These are phyloP conservation scores for Picochlorum sp. DNA, from an alignment of 139 green algal genomes.

Conservation along the genomic window DNA sequence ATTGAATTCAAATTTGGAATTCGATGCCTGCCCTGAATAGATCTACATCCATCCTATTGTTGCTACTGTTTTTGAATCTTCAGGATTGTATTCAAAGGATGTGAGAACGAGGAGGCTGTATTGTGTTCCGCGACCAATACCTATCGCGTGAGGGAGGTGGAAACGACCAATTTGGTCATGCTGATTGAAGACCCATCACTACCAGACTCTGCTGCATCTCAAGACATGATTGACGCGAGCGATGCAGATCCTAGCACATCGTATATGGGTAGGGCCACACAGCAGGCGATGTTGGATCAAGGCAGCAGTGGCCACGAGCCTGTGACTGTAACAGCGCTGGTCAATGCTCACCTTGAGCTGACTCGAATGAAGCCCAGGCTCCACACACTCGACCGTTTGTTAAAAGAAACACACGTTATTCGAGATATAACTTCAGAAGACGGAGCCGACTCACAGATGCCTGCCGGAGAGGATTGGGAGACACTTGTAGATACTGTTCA, in stretches of 20 bases:
- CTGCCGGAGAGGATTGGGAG: slow-evolving; percentile 21
- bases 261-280: not conserved
- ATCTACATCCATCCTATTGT: not conserved
- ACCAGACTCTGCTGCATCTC: not conserved
- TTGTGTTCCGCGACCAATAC: slow-evolving; percentile 27
- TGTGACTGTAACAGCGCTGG: slow-evolving; percentile 18
- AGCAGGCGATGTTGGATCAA: not conserved
- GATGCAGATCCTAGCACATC: not conserved
- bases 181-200: slow-evolving; percentile 13
- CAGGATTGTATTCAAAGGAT: slow-evolving; percentile 32
- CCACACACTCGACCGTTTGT: slow-evolving; percentile 20
- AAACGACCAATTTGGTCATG: slow-evolving; percentile 35
- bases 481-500: slow-evolving; percentile 35
- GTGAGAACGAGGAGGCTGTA: slow-evolving; percentile 26
- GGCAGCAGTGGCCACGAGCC: not conserved
- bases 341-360: slow-evolving; percentile 28
- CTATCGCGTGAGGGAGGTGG: slow-evolving; percentile 31
- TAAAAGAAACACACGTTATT: slow-evolving; percentile 9
- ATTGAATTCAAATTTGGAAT: not conserved
- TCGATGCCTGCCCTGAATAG: not conserved
- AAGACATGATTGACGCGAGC: not conserved
- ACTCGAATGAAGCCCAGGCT: slow-evolving; percentile 16
- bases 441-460: not conserved
- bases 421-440: slow-evolving; percentile 2
- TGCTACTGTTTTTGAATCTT: not conserved